Conservation (phyloP, 495 filamentous ascomycete genomes). For the Penicillium samsonianum region DNA sequence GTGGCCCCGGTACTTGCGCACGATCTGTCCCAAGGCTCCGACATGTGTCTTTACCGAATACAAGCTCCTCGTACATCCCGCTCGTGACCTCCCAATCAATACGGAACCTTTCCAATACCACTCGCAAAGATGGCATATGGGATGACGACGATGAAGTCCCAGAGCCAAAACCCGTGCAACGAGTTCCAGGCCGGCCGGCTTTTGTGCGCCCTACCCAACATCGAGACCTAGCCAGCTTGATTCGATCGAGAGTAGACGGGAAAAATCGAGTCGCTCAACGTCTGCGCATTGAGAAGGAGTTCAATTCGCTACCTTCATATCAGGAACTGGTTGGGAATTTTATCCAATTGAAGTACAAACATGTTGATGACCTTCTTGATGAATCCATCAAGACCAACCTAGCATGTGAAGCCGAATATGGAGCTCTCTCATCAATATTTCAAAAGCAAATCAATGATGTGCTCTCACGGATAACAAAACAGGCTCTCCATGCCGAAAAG, state of each 20-base stretch:
- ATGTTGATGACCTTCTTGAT: not conserved
- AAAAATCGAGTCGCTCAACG: not conserved
- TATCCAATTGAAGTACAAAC: slow-evolving; percentile 5
- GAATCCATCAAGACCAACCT: not conserved
- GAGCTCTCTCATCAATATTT: not conserved
- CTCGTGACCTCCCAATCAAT: not conserved
- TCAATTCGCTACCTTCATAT: not conserved
- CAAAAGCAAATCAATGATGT: not conserved
- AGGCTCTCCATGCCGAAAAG: not conserved
- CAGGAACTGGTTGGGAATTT: not conserved
- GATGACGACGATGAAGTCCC: slow-evolving; percentile 10
- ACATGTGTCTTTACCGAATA: not conserved
- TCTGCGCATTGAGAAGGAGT: not conserved
- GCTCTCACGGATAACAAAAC: not conserved
- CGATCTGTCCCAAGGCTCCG: not conserved
- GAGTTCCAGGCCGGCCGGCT: not conserved
- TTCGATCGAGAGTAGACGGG: slow-evolving; percentile 4
- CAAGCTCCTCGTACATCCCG: not conserved
- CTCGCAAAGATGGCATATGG: not conserved
- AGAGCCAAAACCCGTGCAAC: not conserved
- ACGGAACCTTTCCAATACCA: not conserved
- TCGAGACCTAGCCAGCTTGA: not conserved
- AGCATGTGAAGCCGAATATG: not conserved
- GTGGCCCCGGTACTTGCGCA: not conserved
- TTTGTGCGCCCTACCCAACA: not conserved